Percentiles rank a stretch among this genome's conserved stretches.
These are phyloP conservation scores for Capsicum rhomboideum DNA, from an alignment of 257 asterid species.

Conservation along the genomic window DNA sequence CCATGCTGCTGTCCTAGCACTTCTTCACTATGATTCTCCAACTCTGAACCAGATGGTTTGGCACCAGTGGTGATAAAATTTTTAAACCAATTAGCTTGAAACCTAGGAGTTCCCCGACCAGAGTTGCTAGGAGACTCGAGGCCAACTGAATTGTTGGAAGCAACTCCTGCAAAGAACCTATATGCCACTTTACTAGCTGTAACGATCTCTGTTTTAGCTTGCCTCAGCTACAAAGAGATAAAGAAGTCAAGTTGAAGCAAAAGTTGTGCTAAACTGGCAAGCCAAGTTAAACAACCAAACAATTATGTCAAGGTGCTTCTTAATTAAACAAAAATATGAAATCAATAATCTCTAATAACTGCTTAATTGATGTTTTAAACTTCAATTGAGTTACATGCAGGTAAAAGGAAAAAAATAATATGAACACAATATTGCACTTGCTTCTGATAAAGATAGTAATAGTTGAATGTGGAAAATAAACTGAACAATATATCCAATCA, in stretches of 20 bases:
- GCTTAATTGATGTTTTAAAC: background rate
- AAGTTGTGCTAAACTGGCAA: background rate
- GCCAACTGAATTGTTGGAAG: constrained; percentile 52
- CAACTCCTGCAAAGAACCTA: constrained; percentile 67
- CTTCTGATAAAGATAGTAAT: background rate
- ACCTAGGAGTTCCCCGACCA: constrained; percentile 51
- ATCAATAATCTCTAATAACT: background rate
- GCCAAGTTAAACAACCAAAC: background rate
- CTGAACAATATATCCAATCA: background rate
- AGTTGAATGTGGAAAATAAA: background rate
- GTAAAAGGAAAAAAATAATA: background rate
- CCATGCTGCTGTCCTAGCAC: constrained; percentile 22
- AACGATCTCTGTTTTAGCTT: constrained; percentile 90
- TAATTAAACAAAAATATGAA: background rate
- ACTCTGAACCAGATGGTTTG: constrained; percentile 67
- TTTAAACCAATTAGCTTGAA: constrained; percentile 81
- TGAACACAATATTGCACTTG: background rate
- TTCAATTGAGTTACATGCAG: background rate
- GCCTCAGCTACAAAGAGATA: constrained; percentile 62
- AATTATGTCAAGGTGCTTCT: background rate
- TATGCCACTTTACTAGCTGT: constrained; percentile 88
- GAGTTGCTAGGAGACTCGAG: constrained; percentile 53
- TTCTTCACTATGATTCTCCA: constrained; percentile 35
- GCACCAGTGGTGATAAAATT: constrained; percentile 49
- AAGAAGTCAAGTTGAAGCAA: background rate